Conservation (phyloP, 2,329 filamentous ascomycete species). For the Aspergillus fructus region DNA sequence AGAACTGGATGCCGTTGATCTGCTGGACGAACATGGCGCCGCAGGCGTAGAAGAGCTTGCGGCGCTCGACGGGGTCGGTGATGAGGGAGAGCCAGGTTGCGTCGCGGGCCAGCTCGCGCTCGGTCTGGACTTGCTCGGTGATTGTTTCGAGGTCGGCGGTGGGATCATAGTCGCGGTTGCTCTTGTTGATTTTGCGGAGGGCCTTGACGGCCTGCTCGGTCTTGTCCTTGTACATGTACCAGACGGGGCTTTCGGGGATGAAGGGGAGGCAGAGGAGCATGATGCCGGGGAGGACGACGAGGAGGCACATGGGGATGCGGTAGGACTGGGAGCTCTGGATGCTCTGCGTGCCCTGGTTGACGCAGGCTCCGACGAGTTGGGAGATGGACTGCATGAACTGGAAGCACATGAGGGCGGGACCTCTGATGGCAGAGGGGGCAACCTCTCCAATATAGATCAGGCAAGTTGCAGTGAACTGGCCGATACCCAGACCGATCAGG, state of each 20-base stretch:
- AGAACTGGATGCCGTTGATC: slow-evolving; percentile 52
- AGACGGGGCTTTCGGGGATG: slow-evolving; percentile 30
- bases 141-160: slow-evolving; percentile 24
- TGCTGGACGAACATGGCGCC: slow-evolving; percentile 50
- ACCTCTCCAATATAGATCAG: slow-evolving; percentile 36
- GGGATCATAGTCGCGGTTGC: slow-evolving; percentile 31
- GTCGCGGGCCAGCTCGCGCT: slow-evolving; percentile 25
- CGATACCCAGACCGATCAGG: slow-evolving; percentile 30
- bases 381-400: slow-evolving; percentile 32
- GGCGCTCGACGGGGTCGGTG: slow-evolving; percentile 46
- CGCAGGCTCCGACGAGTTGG: slow-evolving; percentile 28
- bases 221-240: slow-evolving; percentile 33
- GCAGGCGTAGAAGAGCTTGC: slow-evolving; percentile 47
- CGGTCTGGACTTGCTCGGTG: slow-evolving; percentile 22
- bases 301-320: slow-evolving; percentile 28
- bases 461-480: slow-evolving; percentile 32
- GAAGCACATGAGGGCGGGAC: slow-evolving; percentile 30
- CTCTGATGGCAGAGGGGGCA: slow-evolving; percentile 24
- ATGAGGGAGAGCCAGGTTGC: slow-evolving; percentile 44
- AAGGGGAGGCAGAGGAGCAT: slow-evolving; percentile 25
- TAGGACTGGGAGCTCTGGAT: slow-evolving; percentile 24
- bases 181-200: slow-evolving; percentile 36
- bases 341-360: slow-evolving; percentile 29
- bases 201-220: slow-evolving; percentile 29
- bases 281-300: slow-evolving; percentile 24